Evolutionary conservation across 2,329 filamentous ascomycete genomes (phyloP).

Genomic region (Ophiocordyceps unilateralis): DNA sequence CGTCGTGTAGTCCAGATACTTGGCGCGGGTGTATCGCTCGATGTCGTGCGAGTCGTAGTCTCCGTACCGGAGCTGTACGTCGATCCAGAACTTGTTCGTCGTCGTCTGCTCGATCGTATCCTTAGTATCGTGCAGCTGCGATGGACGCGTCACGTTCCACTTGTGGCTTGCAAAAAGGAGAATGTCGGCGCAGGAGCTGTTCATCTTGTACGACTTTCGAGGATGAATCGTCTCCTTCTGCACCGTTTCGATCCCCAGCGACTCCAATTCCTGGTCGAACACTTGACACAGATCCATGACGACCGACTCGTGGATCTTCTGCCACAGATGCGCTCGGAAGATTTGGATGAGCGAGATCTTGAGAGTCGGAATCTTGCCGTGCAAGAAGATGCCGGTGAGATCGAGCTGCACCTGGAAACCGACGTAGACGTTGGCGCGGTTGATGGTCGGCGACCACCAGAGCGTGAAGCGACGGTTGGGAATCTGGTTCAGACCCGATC

Average conservation of each 20-base stretch:
- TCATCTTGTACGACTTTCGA: constrained; percentile 99
- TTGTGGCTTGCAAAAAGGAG: constrained; percentile 94
- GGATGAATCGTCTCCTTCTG: constrained; percentile 99
- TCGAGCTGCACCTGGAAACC: constrained; percentile 99
- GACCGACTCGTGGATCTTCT: constrained; percentile 97
- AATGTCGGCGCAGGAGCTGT: constrained; percentile 96
- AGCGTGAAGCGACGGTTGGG: constrained; percentile 96
- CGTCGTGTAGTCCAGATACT: constrained; percentile 96
- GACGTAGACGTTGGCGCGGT: constrained; percentile 92
- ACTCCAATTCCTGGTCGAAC: constrained; percentile 92
- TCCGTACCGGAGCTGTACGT: constrained; percentile 89
- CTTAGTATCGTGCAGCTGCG: constrained; percentile 88
- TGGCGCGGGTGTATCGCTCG: constrained; percentile 90
- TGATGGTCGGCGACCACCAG: constrained; percentile 93
- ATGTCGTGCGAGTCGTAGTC: constrained; percentile 99
- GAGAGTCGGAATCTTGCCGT: constrained; percentile 94
- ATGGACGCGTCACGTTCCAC: constrained; percentile 93
- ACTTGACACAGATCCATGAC: constrained; percentile 99
- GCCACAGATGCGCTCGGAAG: constrained; percentile 98
- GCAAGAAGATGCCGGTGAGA: constrained; percentile 94
- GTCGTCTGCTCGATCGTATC: constrained; percentile 86
- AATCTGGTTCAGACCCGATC: constrained; percentile 94
- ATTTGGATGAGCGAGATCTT: constrained; percentile 99
- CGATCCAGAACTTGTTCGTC: constrained; percentile 98
- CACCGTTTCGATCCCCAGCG: constrained; percentile 88